Percentiles rank a stretch among this genome's conserved stretches.
phyloP scores from a whole-genome alignment of 306 rosid species.

The Chamaecrista fasciculata region DNA sequence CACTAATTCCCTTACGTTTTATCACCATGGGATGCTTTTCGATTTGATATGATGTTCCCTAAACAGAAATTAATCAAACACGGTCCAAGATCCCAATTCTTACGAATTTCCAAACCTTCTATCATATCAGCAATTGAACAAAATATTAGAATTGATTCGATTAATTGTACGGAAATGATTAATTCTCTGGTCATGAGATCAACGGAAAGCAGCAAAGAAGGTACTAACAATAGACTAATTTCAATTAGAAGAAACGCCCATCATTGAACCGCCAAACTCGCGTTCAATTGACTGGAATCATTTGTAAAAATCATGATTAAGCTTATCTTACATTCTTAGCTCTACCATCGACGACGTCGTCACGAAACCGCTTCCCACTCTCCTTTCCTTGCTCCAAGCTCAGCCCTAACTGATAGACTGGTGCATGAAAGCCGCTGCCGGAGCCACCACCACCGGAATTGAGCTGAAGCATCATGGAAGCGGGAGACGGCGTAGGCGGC shows the following conservation, averaged over 20 bases:
- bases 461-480: constrained; percentile 84
- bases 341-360: constrained; percentile 64
- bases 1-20: not conserved
- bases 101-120: constrained; percentile 6
- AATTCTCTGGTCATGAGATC: not conserved
- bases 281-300: too few species aligned
- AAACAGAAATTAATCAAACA: constrained; percentile 8
- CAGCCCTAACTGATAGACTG: constrained; percentile 75
- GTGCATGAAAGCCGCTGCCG: constrained; percentile 48
- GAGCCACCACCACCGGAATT: constrained; percentile 56
- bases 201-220: not conserved
- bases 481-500: constrained; percentile 34
- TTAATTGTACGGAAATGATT: not conserved
- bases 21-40: not conserved
- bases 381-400: constrained; percentile 90
- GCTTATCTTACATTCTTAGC: constrained; percentile 64
- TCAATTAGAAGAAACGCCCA: not conserved
- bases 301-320: not conserved
- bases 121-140: not conserved
- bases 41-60: not conserved
- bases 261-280: constrained; percentile 14
- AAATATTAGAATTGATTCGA: not conserved
- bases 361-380: constrained; percentile 75
- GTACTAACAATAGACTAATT: not conserved
- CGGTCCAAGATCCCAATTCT: not conserved